Conservation (phyloP, 164 flowering plant genomes). For the Nymphaea thermarum region DNA sequence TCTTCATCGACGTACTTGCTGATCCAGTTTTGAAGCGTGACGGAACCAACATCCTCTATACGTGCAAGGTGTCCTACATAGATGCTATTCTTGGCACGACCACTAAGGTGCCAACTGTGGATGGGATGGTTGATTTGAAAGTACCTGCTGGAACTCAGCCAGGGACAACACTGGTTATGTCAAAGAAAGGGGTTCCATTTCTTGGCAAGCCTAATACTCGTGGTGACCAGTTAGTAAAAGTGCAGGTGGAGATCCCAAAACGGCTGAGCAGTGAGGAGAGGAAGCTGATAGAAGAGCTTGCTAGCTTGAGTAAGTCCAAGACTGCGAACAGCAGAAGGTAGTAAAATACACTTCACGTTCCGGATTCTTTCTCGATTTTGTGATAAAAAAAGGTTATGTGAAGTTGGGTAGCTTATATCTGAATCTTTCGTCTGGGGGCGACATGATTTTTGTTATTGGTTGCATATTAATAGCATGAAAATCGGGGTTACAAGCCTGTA, state of each 20-base stretch:
- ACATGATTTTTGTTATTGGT: not conserved
- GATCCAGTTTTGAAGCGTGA: constrained; percentile 90
- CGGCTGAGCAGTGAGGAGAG: constrained; percentile 67
- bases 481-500: not conserved
- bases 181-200: constrained; percentile 84
- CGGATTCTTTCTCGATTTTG: not conserved
- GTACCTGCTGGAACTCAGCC: constrained; percentile 95
- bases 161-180: constrained; percentile 75
- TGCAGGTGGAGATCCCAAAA: constrained; percentile 90
- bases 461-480: not conserved
- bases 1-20: constrained; percentile 56
- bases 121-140: constrained; percentile 83
- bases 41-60: constrained; percentile 77
- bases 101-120: constrained; percentile 87
- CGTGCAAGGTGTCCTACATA: constrained; percentile 76
- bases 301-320: constrained; percentile 55
- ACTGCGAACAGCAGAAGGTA: constrained; percentile 39
- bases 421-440: not conserved
- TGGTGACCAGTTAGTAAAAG: constrained; percentile 87
- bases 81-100: constrained; percentile 92
- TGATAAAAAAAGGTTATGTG: not conserved
- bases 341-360: not conserved
- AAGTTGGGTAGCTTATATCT: not conserved
- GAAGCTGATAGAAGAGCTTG: constrained; percentile 80
- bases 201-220: constrained; percentile 64